Percentiles rank a stretch among this genome's conserved stretches.
Evolutionary conservation across 192 early-diverging fungal species (phyloP).

Genomic region (Podila clonocystis): DNA sequence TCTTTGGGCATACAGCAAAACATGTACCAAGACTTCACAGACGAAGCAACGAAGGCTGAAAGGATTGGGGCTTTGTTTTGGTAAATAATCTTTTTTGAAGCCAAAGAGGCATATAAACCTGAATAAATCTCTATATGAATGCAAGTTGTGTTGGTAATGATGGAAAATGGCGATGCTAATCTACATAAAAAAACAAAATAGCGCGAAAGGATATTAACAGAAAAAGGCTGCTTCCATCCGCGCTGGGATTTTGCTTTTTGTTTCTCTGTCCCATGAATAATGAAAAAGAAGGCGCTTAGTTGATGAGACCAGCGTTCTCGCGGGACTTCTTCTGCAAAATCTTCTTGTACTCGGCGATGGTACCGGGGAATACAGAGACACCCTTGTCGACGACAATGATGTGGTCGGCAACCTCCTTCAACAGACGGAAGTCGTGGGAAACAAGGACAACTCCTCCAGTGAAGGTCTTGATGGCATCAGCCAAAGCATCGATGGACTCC

Average conservation of each 20-base stretch:
- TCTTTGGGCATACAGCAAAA: no score
- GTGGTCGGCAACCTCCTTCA: constrained; percentile 94
- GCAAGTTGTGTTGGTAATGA: background rate
- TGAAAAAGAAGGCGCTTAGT: constrained; percentile 15
- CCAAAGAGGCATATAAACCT: background rate
- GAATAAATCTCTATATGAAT: background rate
- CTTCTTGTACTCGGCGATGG: constrained; percentile 94
- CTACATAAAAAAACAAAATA: background rate
- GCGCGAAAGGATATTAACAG: background rate
- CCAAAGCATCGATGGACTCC: constrained; percentile 93
- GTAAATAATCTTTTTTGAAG: background rate
- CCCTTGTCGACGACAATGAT: constrained; percentile 91
- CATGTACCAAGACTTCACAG: no score
- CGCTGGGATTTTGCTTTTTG: background rate
- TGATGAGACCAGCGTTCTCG: constrained; percentile 49
- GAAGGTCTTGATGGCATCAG: constrained; percentile 95
- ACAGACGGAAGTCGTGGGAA: constrained; percentile 98
- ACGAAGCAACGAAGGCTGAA: no score
- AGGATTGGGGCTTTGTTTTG: background rate
- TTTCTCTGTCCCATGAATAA: background rate
- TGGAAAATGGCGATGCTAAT: background rate
- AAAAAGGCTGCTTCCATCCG: background rate
- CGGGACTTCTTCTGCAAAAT: constrained; percentile 63
- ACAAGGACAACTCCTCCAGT: constrained; percentile 97
- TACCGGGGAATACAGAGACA: constrained; percentile 79